phyloP scores from a whole-genome alignment of 768 basidiomycete species.

The Psilocybe tampanensis region DNA sequence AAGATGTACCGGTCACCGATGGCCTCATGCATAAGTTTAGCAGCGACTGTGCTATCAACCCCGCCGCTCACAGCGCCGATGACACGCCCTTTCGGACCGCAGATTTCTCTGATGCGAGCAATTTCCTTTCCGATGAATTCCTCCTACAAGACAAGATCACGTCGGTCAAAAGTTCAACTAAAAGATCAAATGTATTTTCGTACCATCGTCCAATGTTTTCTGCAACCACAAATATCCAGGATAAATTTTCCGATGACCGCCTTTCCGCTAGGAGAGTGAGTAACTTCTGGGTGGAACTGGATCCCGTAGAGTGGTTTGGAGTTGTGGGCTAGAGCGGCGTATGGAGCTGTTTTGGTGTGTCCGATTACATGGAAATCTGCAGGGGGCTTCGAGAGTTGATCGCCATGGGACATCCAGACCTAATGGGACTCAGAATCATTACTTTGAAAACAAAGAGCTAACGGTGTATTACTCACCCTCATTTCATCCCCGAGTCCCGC shows the following conservation, averaged over 20 bases:
- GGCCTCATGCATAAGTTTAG: conserved; percentile 99
- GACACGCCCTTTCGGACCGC: conserved; percentile 91
- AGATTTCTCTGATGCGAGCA: conserved; percentile 88
- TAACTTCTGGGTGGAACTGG: conserved; percentile 99
- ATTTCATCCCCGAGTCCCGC: conserved; percentile 86
- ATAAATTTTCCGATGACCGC: conserved; percentile 89
- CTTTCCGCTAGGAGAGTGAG: conserved; percentile 87
- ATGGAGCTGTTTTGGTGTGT: conserved; percentile 84
- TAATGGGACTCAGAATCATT: conserved; percentile 30
- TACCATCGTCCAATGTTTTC: conserved; percentile 93
- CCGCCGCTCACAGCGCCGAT: conserved; percentile 98
- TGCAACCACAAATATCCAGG: conserved; percentile 80
- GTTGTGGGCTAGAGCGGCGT: conserved; percentile 90
- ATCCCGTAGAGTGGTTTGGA: conserved; percentile 91
- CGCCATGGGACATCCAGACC: conserved; percentile 99
- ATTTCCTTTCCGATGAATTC: conserved; percentile 99
- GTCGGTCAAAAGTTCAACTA: background rate
- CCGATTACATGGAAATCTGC: conserved; percentile 88
- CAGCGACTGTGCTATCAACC: conserved; percentile 97
- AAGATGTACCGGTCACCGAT: conserved; percentile 84
- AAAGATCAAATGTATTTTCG: conserved; percentile 2
- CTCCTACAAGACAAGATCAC: conserved; percentile 54
- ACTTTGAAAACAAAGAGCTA: background rate
- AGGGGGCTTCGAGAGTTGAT: conserved; percentile 85
- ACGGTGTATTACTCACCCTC: conserved; percentile 55